A percentile compares a stretch with the other conserved stretches of the same genome.
Evolutionary conservation across 2,329 filamentous ascomycete species (phyloP).

Genomic region (Xylaria sp.): DNA sequence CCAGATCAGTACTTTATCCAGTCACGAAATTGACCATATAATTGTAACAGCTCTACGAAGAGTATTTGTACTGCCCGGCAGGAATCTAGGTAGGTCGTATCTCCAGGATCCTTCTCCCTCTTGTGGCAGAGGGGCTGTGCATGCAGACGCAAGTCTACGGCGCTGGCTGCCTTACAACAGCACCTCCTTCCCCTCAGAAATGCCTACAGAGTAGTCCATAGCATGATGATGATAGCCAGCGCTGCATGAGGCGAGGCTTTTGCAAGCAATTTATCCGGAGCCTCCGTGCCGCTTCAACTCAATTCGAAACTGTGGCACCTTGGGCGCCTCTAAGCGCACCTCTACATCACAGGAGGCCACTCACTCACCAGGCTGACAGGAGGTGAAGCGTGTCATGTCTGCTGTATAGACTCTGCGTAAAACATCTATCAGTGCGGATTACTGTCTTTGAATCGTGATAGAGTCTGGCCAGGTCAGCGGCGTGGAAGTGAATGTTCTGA

Average conservation of each 20-base stretch:
- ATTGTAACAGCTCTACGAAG: not conserved
- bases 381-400: not conserved
- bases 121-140: slow-evolving; percentile 14
- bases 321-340: not conserved
- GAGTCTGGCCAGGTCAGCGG: not conserved
- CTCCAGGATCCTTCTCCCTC: not conserved
- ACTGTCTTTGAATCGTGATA: not conserved
- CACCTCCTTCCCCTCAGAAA: not conserved
- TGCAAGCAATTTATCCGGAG: slow-evolving; percentile 13
- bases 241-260: not conserved
- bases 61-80: not conserved
- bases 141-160: slow-evolving; percentile 12
- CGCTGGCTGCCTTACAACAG: slow-evolving; percentile 12
- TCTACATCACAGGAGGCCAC: not conserved
- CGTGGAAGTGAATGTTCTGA: not conserved
- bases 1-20: not conserved
- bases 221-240: not conserved
- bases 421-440: not conserved
- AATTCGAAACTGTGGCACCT: not conserved
- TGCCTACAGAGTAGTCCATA: not conserved
- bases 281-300: not conserved
- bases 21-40: not conserved
- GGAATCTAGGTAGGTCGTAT: not conserved
- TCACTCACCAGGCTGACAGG: not conserved
- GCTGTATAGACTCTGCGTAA: not conserved